Conservation (phyloP, 441 rosid genomes). For the Euphorbia schlechtendalii region DNA sequence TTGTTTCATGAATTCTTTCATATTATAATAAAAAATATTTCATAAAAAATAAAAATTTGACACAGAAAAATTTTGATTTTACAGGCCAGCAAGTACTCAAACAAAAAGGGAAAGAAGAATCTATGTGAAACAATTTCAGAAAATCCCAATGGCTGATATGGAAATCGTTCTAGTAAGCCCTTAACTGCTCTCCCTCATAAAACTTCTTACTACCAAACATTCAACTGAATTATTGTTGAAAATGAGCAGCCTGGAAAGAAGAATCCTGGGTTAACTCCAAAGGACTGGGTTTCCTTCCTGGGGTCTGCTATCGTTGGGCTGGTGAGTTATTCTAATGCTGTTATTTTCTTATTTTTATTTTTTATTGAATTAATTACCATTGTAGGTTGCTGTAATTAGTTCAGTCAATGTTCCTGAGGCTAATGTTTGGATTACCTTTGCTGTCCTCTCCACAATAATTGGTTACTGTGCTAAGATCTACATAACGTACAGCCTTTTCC, state of each 20-base stretch:
- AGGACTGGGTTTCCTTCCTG: constrained; percentile 88
- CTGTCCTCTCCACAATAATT: constrained; percentile 71
- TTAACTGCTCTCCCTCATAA: constrained; percentile 7
- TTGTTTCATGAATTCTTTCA: too few relatives aligned
- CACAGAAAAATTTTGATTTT: constrained; percentile 39
- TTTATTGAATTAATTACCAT: constrained; percentile 11
- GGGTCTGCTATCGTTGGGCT: constrained; percentile 77
- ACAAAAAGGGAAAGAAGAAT: constrained; percentile 55
- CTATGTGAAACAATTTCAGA: constrained; percentile 85
- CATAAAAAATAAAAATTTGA: too few relatives aligned
- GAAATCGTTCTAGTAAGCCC: constrained; percentile 85
- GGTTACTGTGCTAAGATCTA: constrained; percentile 94
- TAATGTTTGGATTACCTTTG: constrained; percentile 77
- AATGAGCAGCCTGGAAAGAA: constrained; percentile 74
- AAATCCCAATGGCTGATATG: constrained; percentile 98
- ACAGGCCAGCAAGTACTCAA: constrained; percentile 57
- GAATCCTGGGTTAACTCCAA: constrained; percentile 90
- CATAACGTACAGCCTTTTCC: constrained; percentile 63
- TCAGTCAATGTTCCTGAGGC: constrained; percentile 66
- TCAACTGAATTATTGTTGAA: background rate
- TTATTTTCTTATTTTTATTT: constrained; percentile 5
- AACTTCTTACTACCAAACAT: background rate
- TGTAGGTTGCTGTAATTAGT: constrained; percentile 72
- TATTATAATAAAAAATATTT: too few relatives aligned
- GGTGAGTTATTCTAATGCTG: constrained; percentile 42